These are phyloP conservation scores for Stephania cephalantha DNA, from an alignment of 164 flowering plant genomes.

Conservation along the genomic window DNA sequence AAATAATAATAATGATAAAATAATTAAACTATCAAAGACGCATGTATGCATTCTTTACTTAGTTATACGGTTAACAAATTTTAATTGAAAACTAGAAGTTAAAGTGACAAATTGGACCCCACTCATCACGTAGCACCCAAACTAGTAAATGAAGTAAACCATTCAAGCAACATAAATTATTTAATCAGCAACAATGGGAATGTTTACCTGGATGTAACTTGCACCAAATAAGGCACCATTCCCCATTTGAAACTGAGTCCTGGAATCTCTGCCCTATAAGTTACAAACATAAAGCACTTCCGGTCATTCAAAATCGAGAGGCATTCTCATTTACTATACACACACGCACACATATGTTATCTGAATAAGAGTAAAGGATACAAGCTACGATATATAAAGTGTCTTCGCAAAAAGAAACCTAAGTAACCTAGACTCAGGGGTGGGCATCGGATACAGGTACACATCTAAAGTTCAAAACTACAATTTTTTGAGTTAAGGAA, in stretches of 20 bases:
- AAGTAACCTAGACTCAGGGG: neutral
- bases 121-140: neutral
- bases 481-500: no score
- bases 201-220: constrained; percentile 88
- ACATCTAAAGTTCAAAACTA: no score
- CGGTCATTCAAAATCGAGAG: neutral
- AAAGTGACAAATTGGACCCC: neutral
- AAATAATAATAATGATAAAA: no score
- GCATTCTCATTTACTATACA: neutral
- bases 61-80: no score
- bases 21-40: no score
- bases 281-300: constrained; percentile 5
- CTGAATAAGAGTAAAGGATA: neutral
- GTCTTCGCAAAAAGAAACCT: neutral
- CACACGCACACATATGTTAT: neutral
- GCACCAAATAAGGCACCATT: constrained; percentile 79
- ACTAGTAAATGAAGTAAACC: no score
- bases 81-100: neutral
- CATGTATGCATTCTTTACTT: no score
- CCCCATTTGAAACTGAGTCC: constrained; percentile 80
- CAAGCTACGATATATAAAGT: neutral
- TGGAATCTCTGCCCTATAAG: constrained; percentile 72
- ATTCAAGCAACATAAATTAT: neutral
- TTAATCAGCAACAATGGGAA: neutral
- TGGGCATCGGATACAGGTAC: no score